phyloP scores from a whole-genome alignment of 176 grass and related monocot species.

The Neostapfia colusana region DNA sequence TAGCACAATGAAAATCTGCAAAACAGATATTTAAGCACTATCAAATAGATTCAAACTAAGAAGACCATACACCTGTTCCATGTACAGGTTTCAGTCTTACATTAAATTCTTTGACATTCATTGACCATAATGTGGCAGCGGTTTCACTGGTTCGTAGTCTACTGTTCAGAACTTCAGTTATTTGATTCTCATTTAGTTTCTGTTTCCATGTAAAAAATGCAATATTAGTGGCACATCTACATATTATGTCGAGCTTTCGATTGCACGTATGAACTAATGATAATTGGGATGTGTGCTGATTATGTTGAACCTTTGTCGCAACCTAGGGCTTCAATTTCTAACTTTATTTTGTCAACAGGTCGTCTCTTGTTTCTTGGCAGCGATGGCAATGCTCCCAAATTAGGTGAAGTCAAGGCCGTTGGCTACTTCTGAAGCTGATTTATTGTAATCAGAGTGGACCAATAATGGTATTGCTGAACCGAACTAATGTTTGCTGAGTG shows the following conservation, averaged over 20 bases:
- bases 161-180: not conserved
- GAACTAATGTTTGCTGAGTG: not conserved
- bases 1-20: not conserved
- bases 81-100: not conserved
- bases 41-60: not conserved
- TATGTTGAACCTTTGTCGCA: not conserved
- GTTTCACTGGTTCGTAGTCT: not conserved
- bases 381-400: slow-evolving; percentile 37
- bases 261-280: not conserved
- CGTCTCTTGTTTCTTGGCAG: slow-evolving; percentile 69
- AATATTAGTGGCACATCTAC: not conserved
- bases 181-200: not conserved
- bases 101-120: not conserved
- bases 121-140: not conserved
- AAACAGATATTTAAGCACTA: not conserved
- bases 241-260: not conserved
- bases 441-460: slow-evolving; percentile 4
- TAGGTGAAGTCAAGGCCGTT: slow-evolving; percentile 46
- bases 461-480: not conserved
- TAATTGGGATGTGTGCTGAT: not conserved
- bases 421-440: slow-evolving; percentile 61
- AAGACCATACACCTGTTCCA: not conserved
- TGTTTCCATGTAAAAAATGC: not conserved
- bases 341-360: slow-evolving; percentile 33
- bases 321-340: not conserved